Percentiles rank a stretch among this genome's conserved stretches.
Evolutionary conservation across 176 grass and related monocot species (phyloP).

Genomic region (Ensete ventricosum): DNA sequence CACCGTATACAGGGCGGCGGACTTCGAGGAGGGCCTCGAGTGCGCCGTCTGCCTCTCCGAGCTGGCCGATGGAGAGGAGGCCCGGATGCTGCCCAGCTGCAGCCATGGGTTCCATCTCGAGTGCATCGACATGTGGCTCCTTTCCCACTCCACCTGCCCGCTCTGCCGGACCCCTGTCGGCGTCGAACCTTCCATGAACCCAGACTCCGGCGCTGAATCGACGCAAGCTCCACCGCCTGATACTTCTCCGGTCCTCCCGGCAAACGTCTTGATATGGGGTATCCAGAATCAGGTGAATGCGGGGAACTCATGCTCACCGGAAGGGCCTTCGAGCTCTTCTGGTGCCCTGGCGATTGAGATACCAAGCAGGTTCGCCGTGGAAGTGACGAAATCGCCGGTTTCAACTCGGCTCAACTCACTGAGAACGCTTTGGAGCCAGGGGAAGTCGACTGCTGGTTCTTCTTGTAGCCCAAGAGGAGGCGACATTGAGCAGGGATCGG

Average conservation of each 20-base stretch:
- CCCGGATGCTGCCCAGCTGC: constrained; percentile 65
- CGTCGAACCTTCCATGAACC: neutral
- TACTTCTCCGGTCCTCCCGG: constrained; percentile 38
- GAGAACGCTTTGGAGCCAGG: neutral
- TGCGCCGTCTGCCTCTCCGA: constrained; percentile 73
- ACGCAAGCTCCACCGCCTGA: constrained; percentile 12
- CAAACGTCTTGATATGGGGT: constrained; percentile 78
- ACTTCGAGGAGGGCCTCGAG: constrained; percentile 29
- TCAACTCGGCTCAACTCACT: neutral
- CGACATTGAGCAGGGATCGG: neutral
- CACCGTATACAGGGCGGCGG: neutral
- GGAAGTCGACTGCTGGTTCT: neutral
- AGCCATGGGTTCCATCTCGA: constrained; percentile 58
- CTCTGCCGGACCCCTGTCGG: constrained; percentile 64
- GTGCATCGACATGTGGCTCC: constrained; percentile 58
- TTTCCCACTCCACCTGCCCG: constrained; percentile 44
- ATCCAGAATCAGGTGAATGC: constrained; percentile 43
- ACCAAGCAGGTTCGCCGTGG: neutral
- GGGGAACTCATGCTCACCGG: neutral
- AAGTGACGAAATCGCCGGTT: neutral
- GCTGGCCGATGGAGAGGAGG: constrained; percentile 62
- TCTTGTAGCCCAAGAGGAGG: neutral
- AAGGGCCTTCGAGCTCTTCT: constrained; percentile 14
- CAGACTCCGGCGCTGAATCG: constrained; percentile 10
- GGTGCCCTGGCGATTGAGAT: too few species aligned